These are phyloP conservation scores for Cryptosporidium viatorum DNA, from an alignment of 169 alveolate species.

Conservation along the genomic window DNA sequence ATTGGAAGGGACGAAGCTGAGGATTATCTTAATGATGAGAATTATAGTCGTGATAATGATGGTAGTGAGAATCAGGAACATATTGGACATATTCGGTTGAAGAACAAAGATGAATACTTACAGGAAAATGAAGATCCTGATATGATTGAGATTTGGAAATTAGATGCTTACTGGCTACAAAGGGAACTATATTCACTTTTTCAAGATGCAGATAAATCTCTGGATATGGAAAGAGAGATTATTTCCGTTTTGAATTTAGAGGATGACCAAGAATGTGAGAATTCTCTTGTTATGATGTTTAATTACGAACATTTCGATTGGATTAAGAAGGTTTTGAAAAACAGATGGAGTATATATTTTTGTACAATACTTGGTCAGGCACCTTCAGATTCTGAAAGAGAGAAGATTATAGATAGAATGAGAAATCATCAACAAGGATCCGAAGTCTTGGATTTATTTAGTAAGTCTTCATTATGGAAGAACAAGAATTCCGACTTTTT, in stretches of 20 bases:
- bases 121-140: constrained; percentile 59
- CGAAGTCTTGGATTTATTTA: constrained; percentile 25
- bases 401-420: constrained; percentile 82
- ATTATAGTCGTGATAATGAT: not conserved
- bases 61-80: constrained; percentile 83
- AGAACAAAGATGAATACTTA: constrained; percentile 19
- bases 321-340: constrained; percentile 87
- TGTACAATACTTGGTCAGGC: constrained; percentile 94
- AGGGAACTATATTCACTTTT: constrained; percentile 89
- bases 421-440: constrained; percentile 79
- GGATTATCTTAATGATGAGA: constrained; percentile 28
- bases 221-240: constrained; percentile 91
- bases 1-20: constrained; percentile 79
- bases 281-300: constrained; percentile 87
- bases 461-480: constrained; percentile 35
- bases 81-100: constrained; percentile 80
- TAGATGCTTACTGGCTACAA: constrained; percentile 97
- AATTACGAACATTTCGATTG: constrained; percentile 93
- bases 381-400: constrained; percentile 91
- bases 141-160: constrained; percentile 80
- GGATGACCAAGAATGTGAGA: constrained; percentile 95
- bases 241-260: constrained; percentile 81
- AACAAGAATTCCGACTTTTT: constrained; percentile 25
- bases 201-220: constrained; percentile 85
- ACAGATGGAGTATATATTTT: constrained; percentile 91